A percentile compares a stretch with the other conserved stretches of the same genome.
Conservation (phyloP, 2,329 filamentous ascomycete genomes). For the Colletotrichum destructivum region DNA sequence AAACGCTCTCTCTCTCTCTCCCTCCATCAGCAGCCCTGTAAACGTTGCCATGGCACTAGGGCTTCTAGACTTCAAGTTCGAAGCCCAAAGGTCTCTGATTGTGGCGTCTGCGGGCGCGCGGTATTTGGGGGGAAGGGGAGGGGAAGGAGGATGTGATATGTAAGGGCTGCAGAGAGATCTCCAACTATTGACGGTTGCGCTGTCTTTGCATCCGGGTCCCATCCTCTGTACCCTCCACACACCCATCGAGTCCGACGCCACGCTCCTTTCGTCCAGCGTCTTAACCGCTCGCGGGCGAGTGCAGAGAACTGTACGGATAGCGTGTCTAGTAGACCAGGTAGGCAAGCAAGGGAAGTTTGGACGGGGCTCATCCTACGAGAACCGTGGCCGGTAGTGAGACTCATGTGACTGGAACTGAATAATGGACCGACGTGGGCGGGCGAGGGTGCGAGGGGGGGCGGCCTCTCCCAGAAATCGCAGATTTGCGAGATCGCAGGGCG, state of each 20-base stretch:
- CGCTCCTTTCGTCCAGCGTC: not conserved
- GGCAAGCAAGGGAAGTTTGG: slow-evolving; percentile 6
- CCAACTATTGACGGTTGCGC: not conserved
- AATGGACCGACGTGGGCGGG: slow-evolving; percentile 14
- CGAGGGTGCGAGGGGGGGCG: not conserved
- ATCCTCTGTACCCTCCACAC: not conserved
- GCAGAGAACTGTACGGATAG: not conserved
- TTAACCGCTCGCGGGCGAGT: not conserved
- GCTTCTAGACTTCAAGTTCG: slow-evolving; percentile 31
- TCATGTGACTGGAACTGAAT: slow-evolving; percentile 10
- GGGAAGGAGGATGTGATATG: not conserved
- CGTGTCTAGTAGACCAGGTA: slow-evolving; percentile 1
- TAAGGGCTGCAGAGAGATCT: slow-evolving; percentile 2
- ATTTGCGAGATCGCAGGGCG: slow-evolving; percentile 35
- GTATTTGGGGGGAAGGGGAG: not conserved
- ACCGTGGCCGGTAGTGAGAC: slow-evolving; percentile 33
- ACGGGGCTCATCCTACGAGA: slow-evolving; percentile 18
- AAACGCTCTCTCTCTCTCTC: too few relatives aligned
- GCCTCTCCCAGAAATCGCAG: slow-evolving; percentile 17
- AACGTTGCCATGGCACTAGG: slow-evolving; percentile 31
- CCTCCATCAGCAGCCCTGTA: slow-evolving; percentile 27
- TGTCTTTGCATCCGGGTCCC: not conserved
- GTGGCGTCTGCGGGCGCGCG: slow-evolving; percentile 33
- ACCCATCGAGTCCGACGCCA: not conserved
- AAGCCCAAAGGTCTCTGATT: slow-evolving; percentile 7